Evolutionary conservation across 2,329 filamentous ascomycete genomes (phyloP).

Genomic region (Fusarium caatingaense): DNA sequence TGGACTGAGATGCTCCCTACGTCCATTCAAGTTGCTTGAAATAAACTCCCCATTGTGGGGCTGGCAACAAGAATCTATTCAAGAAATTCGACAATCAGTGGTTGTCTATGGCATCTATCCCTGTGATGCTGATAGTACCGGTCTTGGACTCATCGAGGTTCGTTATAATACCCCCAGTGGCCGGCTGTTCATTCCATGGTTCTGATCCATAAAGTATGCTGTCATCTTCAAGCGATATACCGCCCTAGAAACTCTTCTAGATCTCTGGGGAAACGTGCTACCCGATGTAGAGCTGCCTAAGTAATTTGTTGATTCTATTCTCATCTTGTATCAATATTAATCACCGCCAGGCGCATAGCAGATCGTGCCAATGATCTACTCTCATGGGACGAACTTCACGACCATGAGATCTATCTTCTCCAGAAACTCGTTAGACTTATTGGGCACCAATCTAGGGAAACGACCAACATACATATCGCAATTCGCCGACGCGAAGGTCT

Average conservation of each 20-base stretch:
- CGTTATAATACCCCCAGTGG: rapidly evolving
- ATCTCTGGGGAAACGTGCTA: constrained; percentile 5
- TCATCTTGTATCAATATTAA: rapidly evolving
- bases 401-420: not conserved
- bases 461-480: constrained; percentile 4
- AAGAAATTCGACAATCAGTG: not conserved
- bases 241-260: not conserved
- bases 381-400: rapidly evolving
- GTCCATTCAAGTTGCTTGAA: not conserved
- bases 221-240: rapidly evolving
- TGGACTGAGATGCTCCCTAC: constrained; percentile 12
- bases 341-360: not conserved
- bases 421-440: not conserved
- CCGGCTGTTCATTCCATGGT: rapidly evolving
- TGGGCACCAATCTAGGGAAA: not conserved
- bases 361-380: not conserved
- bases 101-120: not conserved
- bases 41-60: rapidly evolving
- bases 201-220: not conserved
- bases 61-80: rapidly evolving
- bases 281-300: constrained; percentile 2
- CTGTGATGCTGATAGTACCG: not conserved
- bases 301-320: not conserved
- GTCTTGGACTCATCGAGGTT: constrained; percentile 14
- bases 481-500: not conserved